Percentiles rank a stretch among this genome's conserved stretches.
These are phyloP conservation scores for Conidiobolus incongruus DNA, from an alignment of 371 early-diverging fungal genomes.

Conservation along the genomic window DNA sequence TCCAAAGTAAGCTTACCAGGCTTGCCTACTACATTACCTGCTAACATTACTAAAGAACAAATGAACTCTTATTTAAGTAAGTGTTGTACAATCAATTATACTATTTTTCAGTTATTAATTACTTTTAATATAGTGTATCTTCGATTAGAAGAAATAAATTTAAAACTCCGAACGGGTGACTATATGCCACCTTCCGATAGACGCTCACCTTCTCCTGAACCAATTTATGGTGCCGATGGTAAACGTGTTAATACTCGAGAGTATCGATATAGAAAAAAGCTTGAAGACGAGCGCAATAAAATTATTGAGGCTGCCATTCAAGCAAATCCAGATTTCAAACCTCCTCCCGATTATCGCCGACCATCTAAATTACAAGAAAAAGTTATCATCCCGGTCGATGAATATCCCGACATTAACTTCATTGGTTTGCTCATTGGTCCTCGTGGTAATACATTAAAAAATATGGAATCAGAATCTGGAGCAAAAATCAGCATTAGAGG, in stretches of 20 bases:
- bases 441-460: constrained; percentile 86
- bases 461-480: constrained; percentile 82
- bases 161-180: constrained; percentile 58
- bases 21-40: constrained; percentile 57
- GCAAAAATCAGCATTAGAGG: constrained; percentile 93
- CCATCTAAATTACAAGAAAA: constrained; percentile 68
- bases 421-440: constrained; percentile 93
- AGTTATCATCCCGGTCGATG: constrained; percentile 80
- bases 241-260: constrained; percentile 91
- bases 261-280: constrained; percentile 63
- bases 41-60: constrained; percentile 50
- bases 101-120: neutral
- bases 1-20: constrained; percentile 49
- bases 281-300: constrained; percentile 83
- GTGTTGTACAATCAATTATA: constrained; percentile 8
- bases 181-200: constrained; percentile 50
- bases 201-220: constrained; percentile 87
- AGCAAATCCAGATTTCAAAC: constrained; percentile 56
- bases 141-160: constrained; percentile 72
- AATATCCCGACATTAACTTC: constrained; percentile 92
- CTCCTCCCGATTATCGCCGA: constrained; percentile 76
- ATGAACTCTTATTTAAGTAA: constrained; percentile 58
- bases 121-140: constrained; percentile 29
- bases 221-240: constrained; percentile 73
- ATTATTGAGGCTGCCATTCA: constrained; percentile 61